Base-by-base conservation (phyloP, 2,329 filamentous ascomycete genomes). In the Rachicladosporium sp. region DNA sequence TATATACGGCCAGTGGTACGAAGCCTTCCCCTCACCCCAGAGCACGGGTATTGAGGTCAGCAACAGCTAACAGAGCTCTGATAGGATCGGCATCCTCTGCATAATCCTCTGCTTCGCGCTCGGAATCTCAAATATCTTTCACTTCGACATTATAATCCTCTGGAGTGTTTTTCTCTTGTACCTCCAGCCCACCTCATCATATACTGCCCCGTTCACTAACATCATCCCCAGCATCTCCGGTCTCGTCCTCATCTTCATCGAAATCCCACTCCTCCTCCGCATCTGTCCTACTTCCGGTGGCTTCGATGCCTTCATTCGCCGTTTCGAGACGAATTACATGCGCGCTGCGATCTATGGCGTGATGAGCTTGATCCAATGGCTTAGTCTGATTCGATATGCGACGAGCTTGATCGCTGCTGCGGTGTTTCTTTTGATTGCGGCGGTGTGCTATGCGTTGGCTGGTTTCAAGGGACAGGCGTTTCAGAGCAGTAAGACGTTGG, bases 241-340 rank as follows among this genome's bases (percentile, higher is more conserved):
- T 42, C 68, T 70, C 58, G 54, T 69, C 50, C 65, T 69, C 52
- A 59, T 69, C 53, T 70, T 70, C 55, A 65, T 69, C 50, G 67
- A 98, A 63, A 80, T 98, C 12, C 91, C 91, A 21, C 80, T 96
- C 43, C 82, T 98, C 42, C 80, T 98, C 46, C 84, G 91, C 65
- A 95, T 98, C 68, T 98, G 91, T 69, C 91, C 91, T 43, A 98
- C 91, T 4, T 96, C 89, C 10, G 65, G 80, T 48, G 78, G 75
- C 49, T 98, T 98, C 67, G 91, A 98, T 62, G 69, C 67, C 50
- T 80, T 87, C 60, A 89, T 98, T 63, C 87, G 89, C 64, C 80
- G 76, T 56, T 84, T 98, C 69, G 86, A 86, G 47, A 93, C 88
- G 43, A 96, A 95, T 70, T 96, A 88, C 69, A 93, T 91, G 80